phyloP scores from a whole-genome alignment of 768 basidiomycete genomes.

The Mrakia hoshinonis region DNA sequence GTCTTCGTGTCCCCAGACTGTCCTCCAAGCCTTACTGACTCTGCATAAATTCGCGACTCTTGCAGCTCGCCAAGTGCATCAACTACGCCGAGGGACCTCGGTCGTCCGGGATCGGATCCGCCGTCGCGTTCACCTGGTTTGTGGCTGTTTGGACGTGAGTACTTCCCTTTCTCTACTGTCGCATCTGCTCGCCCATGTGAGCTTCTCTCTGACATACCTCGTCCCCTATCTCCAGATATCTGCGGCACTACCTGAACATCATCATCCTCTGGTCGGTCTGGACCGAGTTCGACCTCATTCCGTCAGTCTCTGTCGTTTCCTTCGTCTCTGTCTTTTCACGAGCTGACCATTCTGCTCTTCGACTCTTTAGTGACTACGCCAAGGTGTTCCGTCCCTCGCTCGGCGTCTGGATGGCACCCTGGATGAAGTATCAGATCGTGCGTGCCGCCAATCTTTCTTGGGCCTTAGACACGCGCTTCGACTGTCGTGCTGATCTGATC shows the following conservation, averaged over 20 bases:
- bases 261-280: slow-evolving; percentile 80
- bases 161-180: background rate
- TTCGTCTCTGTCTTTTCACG: background rate
- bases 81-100: slow-evolving; percentile 61
- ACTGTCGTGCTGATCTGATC: background rate
- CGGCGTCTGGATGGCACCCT: slow-evolving; percentile 62
- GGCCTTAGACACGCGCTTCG: background rate
- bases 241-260: slow-evolving; percentile 85
- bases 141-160: slow-evolving; percentile 72
- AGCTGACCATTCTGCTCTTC: background rate
- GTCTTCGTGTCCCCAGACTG: background rate
- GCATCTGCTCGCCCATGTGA: too few relatives aligned
- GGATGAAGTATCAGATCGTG: slow-evolving; percentile 40
- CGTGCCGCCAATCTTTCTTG: slow-evolving; percentile 3
- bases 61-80: slow-evolving; percentile 69
- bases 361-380: slow-evolving; percentile 45
- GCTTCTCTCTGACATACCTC: slow-evolving; percentile 2
- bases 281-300: slow-evolving; percentile 63
- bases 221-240: slow-evolving; percentile 53
- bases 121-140: slow-evolving; percentile 57
- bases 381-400: slow-evolving; percentile 54
- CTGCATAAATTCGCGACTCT: background rate
- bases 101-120: slow-evolving; percentile 45
- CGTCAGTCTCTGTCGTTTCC: slow-evolving; percentile 45
- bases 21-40: background rate